Conservation (phyloP, 2,329 filamentous ascomycete species). For the Ophiostoma piceae region DNA sequence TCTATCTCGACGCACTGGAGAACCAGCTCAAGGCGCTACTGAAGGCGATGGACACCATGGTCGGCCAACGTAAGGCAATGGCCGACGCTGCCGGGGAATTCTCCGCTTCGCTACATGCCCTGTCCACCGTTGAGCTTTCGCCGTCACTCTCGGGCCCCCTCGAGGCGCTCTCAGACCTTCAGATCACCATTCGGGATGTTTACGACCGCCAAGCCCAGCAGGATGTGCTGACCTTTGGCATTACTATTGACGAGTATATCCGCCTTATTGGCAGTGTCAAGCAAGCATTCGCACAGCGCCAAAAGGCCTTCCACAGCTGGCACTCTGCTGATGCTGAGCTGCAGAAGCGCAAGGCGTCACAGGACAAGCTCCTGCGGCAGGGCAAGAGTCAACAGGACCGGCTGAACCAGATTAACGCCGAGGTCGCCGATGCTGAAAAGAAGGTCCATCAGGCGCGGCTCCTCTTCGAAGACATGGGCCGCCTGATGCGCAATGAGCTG, state of each 20-base stretch:
- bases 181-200: conserved; percentile 87
- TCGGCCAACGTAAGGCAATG: conserved; percentile 85
- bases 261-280: conserved; percentile 93
- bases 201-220: conserved; percentile 97
- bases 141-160: conserved; percentile 81
- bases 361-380: conserved; percentile 92
- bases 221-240: conserved; percentile 90
- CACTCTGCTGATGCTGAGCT: conserved; percentile 84
- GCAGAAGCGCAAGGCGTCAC: conserved; percentile 78
- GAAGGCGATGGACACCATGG: conserved; percentile 91
- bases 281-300: conserved; percentile 82
- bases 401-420: conserved; percentile 83
- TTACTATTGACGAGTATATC: conserved; percentile 97
- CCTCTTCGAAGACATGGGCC: conserved; percentile 95
- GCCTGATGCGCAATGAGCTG: conserved; percentile 82
- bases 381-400: conserved; percentile 95
- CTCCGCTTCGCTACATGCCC: conserved; percentile 82
- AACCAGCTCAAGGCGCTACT: conserved; percentile 83
- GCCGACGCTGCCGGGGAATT: conserved; percentile 92
- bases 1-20: conserved; percentile 91
- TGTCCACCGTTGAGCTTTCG: conserved; percentile 88
- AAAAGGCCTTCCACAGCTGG: conserved; percentile 95
- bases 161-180: conserved; percentile 85
- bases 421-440: conserved; percentile 90
- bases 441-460: conserved; percentile 85